Conservation (phyloP, 768 basidiomycete genomes). For the Cystofilobasidium macerans region DNA sequence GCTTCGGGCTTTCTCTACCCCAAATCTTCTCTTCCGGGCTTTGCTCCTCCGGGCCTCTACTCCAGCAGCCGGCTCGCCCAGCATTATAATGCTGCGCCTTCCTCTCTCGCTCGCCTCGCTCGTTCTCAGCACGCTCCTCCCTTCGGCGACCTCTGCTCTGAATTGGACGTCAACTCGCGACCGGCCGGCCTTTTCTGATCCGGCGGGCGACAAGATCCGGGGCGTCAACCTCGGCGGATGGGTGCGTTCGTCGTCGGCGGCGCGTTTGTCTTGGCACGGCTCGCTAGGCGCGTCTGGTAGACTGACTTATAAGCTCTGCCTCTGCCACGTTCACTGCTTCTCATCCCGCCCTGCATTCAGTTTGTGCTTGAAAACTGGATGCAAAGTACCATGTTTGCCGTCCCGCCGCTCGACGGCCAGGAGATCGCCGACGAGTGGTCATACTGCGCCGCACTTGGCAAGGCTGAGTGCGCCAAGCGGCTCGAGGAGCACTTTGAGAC, state of each 20-base stretch:
- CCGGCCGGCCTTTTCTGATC: conserved; percentile 1
- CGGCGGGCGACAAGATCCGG: conserved; percentile 1
- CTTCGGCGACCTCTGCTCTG: not conserved
- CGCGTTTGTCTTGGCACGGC: not conserved
- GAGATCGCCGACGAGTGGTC: conserved; percentile 6
- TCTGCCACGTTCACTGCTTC: no score
- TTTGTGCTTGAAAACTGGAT: conserved; percentile 22
- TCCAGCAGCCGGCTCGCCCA: no score
- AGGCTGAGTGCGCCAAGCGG: conserved; percentile 9
- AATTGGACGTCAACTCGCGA: conserved; percentile 19
- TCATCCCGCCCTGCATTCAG: not conserved
- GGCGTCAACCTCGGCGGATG: conserved; percentile 20
- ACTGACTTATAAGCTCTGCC: not conserved
- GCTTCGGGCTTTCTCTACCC: no score
- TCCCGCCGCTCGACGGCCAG: conserved; percentile 9
- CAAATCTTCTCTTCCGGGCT: not conserved
- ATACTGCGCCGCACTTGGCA: conserved; percentile 18
- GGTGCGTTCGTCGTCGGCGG: not conserved
- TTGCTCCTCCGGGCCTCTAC: not conserved
- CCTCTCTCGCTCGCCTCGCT: not conserved
- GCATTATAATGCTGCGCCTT: not conserved
- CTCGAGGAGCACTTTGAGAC: conserved; percentile 15
- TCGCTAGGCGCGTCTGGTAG: no score
- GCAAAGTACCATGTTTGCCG: conserved; percentile 11
- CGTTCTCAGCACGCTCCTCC: not conserved